Evolutionary conservation across 1,139 yeast species (phyloP), one percentile per base, ranked within the genome.

Genomic region (Taphrina sp.): DNA sequence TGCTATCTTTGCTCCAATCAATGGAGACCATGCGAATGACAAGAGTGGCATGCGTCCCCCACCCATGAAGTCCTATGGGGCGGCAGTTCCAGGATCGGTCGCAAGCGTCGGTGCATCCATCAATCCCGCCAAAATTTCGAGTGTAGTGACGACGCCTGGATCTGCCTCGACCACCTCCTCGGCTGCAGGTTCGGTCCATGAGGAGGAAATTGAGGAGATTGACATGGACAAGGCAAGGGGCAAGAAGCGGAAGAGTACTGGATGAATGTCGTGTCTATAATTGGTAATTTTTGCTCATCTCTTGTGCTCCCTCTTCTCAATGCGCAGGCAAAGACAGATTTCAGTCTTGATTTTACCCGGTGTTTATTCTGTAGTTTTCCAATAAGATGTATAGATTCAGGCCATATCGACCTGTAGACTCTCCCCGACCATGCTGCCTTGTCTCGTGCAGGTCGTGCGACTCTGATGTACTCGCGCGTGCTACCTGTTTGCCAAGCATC

Each of bases 211-310:
- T 22, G 54, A 49, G 39, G 54, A 49, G 37, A 39, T 49, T 4
- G 46, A 49, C 39, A 49, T 49, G 54, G 53, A 47, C 38, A 47
- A 37, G 53, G 53, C 53, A 14, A 38, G 53, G 5, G 53, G 53
- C 44, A 47, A 47, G 23, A 29, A 31, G 20, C 26, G 53, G n/a
- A 37, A 43, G 29, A 31, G 28, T 29, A 33, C 16, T n/a, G n/a
- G 37, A 14, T 26, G 31, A 26, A n/a, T n/a, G n/a, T n/a, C n/a
- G n/a, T n/a, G n/a, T n/a, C n/a, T n/a, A n/a, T n/a, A n/a, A n/a
- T n/a, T n/a, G n/a, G n/a, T n/a, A n/a, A n/a, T n/a, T n/a, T n/a
- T n/a, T n/a, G n/a, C n/a, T n/a, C n/a, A n/a, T n/a, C n/a, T n/a
- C n/a, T n/a, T n/a, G n/a, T n/a, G n/a, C n/a, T n/a, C n/a, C n/a